These are phyloP conservation scores for Ustilago loliicola DNA, from an alignment of 1,284 basidiomycete species.

Conservation along the genomic window DNA sequence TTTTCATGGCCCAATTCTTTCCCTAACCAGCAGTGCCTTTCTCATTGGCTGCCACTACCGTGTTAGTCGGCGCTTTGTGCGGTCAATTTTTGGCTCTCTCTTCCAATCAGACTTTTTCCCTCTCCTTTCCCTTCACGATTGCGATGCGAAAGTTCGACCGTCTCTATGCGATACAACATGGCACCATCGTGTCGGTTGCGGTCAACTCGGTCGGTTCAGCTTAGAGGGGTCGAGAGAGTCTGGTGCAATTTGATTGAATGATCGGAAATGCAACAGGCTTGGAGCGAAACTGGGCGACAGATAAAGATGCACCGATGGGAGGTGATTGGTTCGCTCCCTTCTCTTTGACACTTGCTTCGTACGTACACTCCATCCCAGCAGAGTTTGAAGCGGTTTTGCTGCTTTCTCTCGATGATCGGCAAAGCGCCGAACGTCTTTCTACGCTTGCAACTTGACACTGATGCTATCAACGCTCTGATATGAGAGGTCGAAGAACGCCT, in stretches of 20 bases:
- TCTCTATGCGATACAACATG: neutral
- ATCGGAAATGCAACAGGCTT: slow-evolving; percentile 18
- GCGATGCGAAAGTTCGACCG: neutral
- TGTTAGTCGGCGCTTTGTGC: neutral
- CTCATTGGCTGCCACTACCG: neutral
- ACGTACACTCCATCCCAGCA: neutral
- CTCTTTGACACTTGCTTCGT: no score
- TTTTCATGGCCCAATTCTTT: no score
- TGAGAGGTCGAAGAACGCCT: neutral
- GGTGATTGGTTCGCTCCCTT: neutral
- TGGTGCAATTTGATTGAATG: neutral
- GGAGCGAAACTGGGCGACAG: neutral
- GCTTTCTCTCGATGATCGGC: neutral
- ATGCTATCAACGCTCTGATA: neutral
- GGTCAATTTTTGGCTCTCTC: neutral
- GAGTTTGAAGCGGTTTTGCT: neutral
- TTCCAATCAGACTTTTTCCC: neutral
- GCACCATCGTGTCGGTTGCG: neutral
- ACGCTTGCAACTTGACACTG: no score
- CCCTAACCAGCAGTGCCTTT: no score
- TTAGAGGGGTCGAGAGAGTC: no score
- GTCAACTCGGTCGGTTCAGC: slow-evolving; percentile 2
- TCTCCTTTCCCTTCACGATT: neutral
- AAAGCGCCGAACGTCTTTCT: no score
- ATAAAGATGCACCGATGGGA: neutral